These are phyloP conservation scores for Westerdykella ornata DNA, from an alignment of 2,329 filamentous ascomycete species.

Conservation along the genomic window DNA sequence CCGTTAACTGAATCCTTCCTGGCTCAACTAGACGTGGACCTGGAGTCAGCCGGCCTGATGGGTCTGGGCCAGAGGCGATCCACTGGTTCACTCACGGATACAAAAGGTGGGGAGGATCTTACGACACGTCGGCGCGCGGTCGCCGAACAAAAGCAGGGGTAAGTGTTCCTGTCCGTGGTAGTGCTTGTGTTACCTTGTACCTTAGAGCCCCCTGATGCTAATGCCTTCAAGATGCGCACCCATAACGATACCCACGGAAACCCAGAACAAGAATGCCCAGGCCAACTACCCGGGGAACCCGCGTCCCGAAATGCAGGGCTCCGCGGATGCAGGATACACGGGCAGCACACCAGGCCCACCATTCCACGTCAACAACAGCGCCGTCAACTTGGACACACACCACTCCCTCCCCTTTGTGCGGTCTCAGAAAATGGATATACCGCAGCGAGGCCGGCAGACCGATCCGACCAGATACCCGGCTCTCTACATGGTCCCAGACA, in stretches of 20 bases:
- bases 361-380: constrained; percentile 19
- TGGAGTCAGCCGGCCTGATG: constrained; percentile 61
- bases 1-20: constrained; percentile 91
- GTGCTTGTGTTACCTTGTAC: neutral
- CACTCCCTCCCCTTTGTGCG: constrained; percentile 5
- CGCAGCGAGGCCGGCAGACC: constrained; percentile 8
- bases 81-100: too few species aligned
- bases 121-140: too few species aligned
- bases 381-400: constrained; percentile 20
- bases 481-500: constrained; percentile 10
- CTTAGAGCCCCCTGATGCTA: neutral
- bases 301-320: constrained; percentile 15
- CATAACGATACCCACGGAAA: neutral
- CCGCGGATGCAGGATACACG: constrained; percentile 5
- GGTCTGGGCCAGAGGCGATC: constrained; percentile 27
- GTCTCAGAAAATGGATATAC: constrained; percentile 8
- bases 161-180: too few species aligned
- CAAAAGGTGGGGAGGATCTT: too few species aligned
- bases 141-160: too few species aligned
- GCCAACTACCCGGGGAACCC: constrained; percentile 17
- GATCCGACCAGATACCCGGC: constrained; percentile 6
- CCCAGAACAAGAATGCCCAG: too few species aligned
- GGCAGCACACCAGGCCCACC: constrained; percentile 14
- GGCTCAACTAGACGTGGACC: constrained; percentile 85
- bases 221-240: neutral